These are phyloP conservation scores for Berkeleyomyces basicola DNA, from an alignment of 2,329 filamentous ascomycete genomes.

Conservation along the genomic window DNA sequence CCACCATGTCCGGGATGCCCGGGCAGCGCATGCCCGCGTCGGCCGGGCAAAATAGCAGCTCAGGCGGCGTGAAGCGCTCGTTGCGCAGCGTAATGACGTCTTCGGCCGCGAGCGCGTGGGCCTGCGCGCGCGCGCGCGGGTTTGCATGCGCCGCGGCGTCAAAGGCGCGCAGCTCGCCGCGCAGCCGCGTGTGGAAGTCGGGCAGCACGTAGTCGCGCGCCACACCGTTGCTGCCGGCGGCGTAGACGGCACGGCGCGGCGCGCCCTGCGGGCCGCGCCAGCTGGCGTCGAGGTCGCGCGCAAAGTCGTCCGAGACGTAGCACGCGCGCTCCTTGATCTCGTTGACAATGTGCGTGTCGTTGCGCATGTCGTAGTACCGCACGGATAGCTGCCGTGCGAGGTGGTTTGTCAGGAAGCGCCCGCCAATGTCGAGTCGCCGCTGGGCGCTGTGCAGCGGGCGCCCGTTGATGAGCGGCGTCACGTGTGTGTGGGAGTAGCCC, in stretches of 20 bases:
- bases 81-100: slow-evolving; percentile 78
- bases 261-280: slow-evolving; percentile 63
- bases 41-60: slow-evolving; percentile 71
- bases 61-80: slow-evolving; percentile 79
- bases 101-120: slow-evolving; percentile 36
- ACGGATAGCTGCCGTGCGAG: slow-evolving; percentile 78
- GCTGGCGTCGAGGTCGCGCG: slow-evolving; percentile 57
- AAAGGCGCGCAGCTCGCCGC: slow-evolving; percentile 61
- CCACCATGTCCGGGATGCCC: slow-evolving; percentile 66
- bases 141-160: slow-evolving; percentile 46
- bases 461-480: slow-evolving; percentile 72
- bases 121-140: slow-evolving; percentile 25
- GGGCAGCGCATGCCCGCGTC: slow-evolving; percentile 75
- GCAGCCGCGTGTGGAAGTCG: slow-evolving; percentile 45
- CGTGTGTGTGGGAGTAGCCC: slow-evolving; percentile 81
- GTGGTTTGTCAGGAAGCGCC: slow-evolving; percentile 86
- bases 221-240: slow-evolving; percentile 37
- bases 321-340: slow-evolving; percentile 88
- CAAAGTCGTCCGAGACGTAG: slow-evolving; percentile 67
- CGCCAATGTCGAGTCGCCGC: slow-evolving; percentile 74
- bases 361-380: slow-evolving; percentile 87
- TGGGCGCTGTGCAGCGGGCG: slow-evolving; percentile 66
- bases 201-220: slow-evolving; percentile 87
- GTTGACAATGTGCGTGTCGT: slow-evolving; percentile 85
- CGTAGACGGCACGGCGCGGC: slow-evolving; percentile 29